These are phyloP conservation scores for Arachnomyces sp. DNA, from an alignment of 2,329 filamentous ascomycete species.

Conservation along the genomic window DNA sequence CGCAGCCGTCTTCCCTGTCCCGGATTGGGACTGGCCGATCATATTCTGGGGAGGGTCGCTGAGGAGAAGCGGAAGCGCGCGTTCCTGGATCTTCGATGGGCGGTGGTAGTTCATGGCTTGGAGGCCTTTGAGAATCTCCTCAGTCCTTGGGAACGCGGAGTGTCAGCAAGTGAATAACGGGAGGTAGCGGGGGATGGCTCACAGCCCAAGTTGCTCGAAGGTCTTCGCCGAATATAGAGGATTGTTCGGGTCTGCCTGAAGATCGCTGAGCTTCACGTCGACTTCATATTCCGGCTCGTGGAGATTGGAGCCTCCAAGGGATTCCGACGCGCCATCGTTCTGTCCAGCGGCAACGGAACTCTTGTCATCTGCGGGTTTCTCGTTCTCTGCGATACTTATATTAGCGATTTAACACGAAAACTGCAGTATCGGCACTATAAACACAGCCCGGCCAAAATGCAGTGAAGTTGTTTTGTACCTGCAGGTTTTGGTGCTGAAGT, in stretches of 20 bases:
- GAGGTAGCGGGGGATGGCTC: constrained; percentile 30
- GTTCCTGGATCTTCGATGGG: constrained; percentile 96
- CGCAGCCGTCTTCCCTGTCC: constrained; percentile 94
- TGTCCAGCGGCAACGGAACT: constrained; percentile 20
- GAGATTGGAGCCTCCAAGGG: constrained; percentile 42
- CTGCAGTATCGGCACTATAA: constrained; percentile 30
- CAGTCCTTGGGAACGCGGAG: constrained; percentile 34
- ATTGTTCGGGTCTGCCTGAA: constrained; percentile 77
- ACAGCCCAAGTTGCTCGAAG: constrained; percentile 84
- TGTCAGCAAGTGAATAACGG: neutral
- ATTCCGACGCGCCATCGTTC: constrained; percentile 32
- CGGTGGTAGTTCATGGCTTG: constrained; percentile 79
- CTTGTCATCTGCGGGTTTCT: constrained; percentile 5
- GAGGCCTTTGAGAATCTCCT: constrained; percentile 67
- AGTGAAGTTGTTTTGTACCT: constrained; percentile 11
- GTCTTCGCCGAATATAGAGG: constrained; percentile 76
- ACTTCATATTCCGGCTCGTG: constrained; percentile 76
- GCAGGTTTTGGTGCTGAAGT: constrained; percentile 16
- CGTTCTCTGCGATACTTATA: neutral
- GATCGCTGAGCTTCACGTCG: constrained; percentile 82
- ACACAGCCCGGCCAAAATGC: constrained; percentile 27
- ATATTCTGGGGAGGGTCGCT: constrained; percentile 81
- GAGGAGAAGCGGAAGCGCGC: constrained; percentile 81
- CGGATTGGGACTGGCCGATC: constrained; percentile 98
- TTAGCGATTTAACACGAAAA: constrained; percentile 10